A percentile compares a stretch with the other conserved stretches of the same genome.
Evolutionary conservation across 1,284 basidiomycete genomes (phyloP).

Genomic region (Bondarzewia mesenterica): DNA sequence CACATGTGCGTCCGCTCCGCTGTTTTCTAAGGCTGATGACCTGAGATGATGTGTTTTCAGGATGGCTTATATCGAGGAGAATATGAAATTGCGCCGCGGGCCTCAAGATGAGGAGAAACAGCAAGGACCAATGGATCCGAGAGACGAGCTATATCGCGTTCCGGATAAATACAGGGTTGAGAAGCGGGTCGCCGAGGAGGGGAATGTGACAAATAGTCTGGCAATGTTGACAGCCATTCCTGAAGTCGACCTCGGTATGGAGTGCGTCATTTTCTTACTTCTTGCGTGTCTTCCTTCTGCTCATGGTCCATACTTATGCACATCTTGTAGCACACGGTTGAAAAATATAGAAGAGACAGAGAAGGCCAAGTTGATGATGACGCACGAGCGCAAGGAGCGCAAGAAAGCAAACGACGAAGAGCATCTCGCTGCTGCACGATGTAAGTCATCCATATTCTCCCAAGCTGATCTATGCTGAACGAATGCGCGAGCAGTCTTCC

Average conservation of each 20-base stretch:
- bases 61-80: conserved; percentile 97
- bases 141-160: conserved; percentile 77
- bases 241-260: conserved; percentile 96
- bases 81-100: conserved; percentile 73
- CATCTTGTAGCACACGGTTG: conserved; percentile 61
- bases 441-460: conserved; percentile 37
- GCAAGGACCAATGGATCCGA: conserved; percentile 46
- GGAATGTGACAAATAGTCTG: conserved; percentile 86
- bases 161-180: conserved; percentile 66
- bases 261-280: conserved; percentile 51
- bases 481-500: conserved; percentile 54
- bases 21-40: not conserved
- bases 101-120: conserved; percentile 40
- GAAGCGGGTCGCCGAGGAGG: conserved; percentile 65
- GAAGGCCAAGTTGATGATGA: conserved; percentile 82
- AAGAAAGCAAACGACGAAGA: conserved; percentile 61
- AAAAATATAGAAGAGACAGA: conserved; percentile 97
- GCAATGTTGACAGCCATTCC: conserved; percentile 96
- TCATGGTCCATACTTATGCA: not conserved
- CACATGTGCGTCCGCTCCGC: conserved; percentile 70
- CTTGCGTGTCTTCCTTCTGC: not conserved
- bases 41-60: conserved; percentile 34
- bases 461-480: not conserved
- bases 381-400: conserved; percentile 60
- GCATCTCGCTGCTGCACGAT: conserved; percentile 75